These are phyloP conservation scores for Scutellaria barbata DNA, from an alignment of 257 asterid species.

Conservation along the genomic window DNA sequence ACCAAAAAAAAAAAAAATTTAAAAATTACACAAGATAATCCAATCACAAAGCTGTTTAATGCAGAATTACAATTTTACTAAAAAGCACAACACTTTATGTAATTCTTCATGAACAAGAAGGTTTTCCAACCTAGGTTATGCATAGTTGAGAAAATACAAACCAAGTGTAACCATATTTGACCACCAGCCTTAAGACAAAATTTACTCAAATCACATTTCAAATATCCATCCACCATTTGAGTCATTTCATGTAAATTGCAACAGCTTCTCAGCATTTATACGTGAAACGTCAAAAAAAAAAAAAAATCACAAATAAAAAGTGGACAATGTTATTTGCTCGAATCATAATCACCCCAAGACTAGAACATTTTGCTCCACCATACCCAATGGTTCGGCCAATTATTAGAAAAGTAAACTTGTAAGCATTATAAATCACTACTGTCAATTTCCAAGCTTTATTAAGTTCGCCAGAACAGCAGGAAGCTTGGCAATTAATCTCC, in stretches of 20 bases:
- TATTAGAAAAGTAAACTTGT: neutral
- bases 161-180: constrained; percentile 3
- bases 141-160: constrained; percentile 9
- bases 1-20: neutral
- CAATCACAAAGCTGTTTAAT: constrained; percentile 16
- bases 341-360: constrained; percentile 5
- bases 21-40: neutral
- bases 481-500: constrained; percentile 27
- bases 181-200: neutral
- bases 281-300: neutral
- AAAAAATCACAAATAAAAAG: neutral
- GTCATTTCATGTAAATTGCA: constrained; percentile 16
- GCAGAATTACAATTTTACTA: constrained; percentile 14
- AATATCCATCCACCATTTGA: constrained; percentile 24
- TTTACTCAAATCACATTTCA: constrained; percentile 14
- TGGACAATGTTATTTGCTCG: neutral
- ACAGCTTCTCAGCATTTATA: constrained; percentile 19
- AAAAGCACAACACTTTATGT: constrained; percentile 10
- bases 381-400: constrained; percentile 24
- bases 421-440: constrained; percentile 2
- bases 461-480: constrained; percentile 28
- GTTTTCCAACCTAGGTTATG: neutral
- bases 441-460: constrained; percentile 15
- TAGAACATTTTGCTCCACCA: constrained; percentile 10
- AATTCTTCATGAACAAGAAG: neutral